Conservation (phyloP, 495 filamentous ascomycete genomes). For the Penicillium salamii region DNA sequence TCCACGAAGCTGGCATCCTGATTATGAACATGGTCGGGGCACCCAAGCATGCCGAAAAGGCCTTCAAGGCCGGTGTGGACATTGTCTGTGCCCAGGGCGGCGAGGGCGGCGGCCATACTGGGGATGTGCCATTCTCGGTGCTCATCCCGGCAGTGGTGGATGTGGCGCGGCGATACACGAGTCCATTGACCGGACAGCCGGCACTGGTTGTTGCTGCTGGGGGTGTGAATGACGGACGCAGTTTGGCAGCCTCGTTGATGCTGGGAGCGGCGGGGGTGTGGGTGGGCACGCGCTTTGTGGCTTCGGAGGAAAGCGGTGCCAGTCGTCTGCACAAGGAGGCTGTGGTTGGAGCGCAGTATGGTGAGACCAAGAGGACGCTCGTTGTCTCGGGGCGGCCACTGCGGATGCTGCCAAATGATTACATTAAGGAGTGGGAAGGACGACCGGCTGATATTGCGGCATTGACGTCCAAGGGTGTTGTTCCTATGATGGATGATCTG, state of each 20-base stretch:
- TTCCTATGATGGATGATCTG: constrained; percentile 77
- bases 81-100: constrained; percentile 82
- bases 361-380: constrained; percentile 74
- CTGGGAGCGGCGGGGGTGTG: constrained; percentile 73
- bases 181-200: constrained; percentile 52
- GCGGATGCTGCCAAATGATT: constrained; percentile 77
- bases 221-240: constrained; percentile 68
- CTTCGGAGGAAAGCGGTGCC: constrained; percentile 71
- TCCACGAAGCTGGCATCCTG: constrained; percentile 73
- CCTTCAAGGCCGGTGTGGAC: constrained; percentile 75
- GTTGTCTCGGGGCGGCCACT: constrained; percentile 77
- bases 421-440: constrained; percentile 74
- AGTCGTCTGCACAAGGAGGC: constrained; percentile 74
- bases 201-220: constrained; percentile 74
- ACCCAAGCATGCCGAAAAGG: constrained; percentile 83
- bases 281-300: constrained; percentile 86
- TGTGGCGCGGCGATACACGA: constrained; percentile 59
- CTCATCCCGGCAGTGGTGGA: constrained; percentile 75
- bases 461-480: constrained; percentile 69
- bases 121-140: constrained; percentile 68
- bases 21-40: constrained; percentile 97
- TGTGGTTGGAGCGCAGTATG: constrained; percentile 71
- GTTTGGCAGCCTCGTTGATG: constrained; percentile 68
- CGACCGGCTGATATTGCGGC: constrained; percentile 66
- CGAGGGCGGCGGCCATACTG: constrained; percentile 78